Percentiles rank a stretch among this genome's conserved stretches.
Conservation (phyloP, 1,284 basidiomycete species). For the Cryptococcus sp. region DNA sequence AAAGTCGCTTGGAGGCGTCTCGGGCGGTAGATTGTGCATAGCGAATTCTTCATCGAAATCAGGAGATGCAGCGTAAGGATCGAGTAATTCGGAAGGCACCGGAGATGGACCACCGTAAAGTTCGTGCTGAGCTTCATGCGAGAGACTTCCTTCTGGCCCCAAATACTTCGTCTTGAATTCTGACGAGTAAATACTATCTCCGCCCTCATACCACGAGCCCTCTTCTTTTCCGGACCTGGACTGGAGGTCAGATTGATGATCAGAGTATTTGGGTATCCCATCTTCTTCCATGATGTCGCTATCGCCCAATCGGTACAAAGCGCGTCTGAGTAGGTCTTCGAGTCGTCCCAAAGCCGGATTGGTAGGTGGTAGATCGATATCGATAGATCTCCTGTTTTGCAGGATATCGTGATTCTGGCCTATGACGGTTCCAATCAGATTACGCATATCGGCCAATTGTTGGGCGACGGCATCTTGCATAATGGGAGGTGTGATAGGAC, state of each 20-base stretch:
- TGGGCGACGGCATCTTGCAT: constrained; percentile 26
- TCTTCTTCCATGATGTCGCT: constrained; percentile 21
- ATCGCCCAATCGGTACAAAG: constrained; percentile 30
- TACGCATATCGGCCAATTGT: constrained; percentile 37
- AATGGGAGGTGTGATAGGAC: constrained; percentile 38
- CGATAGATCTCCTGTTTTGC: constrained; percentile 13
- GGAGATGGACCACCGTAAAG: constrained; percentile 8
- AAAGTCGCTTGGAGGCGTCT: constrained; percentile 31
- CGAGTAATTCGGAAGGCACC: constrained; percentile 29
- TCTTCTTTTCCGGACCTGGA: constrained; percentile 6
- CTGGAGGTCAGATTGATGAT: constrained; percentile 2
- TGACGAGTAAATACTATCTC: constrained; percentile 29
- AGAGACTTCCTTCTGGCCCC: constrained; percentile 35
- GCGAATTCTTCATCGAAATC: constrained; percentile 42
- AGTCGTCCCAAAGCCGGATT: constrained; percentile 24
- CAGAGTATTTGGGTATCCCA: neutral
- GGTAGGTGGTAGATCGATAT: constrained; percentile 20
- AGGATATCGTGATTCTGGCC: constrained; percentile 35
- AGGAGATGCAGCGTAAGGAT: constrained; percentile 18
- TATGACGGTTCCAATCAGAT: constrained; percentile 34
- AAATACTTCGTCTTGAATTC: constrained; percentile 20
- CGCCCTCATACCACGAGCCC: constrained; percentile 30
- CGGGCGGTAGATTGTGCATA: constrained; percentile 36
- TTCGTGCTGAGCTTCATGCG: constrained; percentile 17
- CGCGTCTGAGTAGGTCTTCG: constrained; percentile 36